Percentiles rank a stretch among this genome's conserved stretches.
Conservation (phyloP, 768 basidiomycete species). For the Amanita inopinata region DNA sequence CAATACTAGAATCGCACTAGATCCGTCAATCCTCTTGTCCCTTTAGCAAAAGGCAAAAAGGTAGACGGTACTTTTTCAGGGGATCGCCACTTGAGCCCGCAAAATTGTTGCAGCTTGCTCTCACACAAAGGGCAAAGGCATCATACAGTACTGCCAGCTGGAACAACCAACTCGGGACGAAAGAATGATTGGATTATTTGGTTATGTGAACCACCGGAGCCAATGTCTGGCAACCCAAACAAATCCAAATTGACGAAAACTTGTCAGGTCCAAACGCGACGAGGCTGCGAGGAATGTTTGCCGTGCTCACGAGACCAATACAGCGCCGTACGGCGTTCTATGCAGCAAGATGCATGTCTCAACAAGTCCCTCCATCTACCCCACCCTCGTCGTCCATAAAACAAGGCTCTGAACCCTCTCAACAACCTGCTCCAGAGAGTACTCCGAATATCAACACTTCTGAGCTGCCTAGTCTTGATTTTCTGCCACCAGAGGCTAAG, state of each 20-base stretch:
- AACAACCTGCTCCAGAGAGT: neutral
- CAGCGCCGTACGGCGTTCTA: slow-evolving; percentile 23
- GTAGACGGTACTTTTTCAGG: too few species aligned
- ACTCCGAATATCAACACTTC: neutral
- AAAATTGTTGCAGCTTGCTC: too few species aligned
- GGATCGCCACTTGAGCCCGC: too few species aligned
- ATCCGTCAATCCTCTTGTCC: too few species aligned
- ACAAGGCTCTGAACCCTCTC: neutral
- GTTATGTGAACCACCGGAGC: neutral
- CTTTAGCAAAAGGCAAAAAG: too few species aligned
- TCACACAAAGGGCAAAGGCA: too few species aligned
- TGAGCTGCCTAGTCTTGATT: slow-evolving; percentile 48
- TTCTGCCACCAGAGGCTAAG: slow-evolving; percentile 41
- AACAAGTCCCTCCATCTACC: slow-evolving; percentile 17
- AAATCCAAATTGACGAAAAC: neutral
- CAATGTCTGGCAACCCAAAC: neutral
- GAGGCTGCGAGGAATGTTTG: slow-evolving; percentile 10
- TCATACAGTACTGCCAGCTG: too few species aligned
- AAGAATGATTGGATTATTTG: too few species aligned
- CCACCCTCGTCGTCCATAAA: slow-evolving; percentile 12
- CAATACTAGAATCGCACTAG: too few species aligned
- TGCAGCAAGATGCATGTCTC: slow-evolving; percentile 27
- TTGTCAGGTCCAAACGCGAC: neutral
- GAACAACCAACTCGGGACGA: too few species aligned
- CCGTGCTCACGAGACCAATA: slow-evolving; percentile 25